Percentiles rank a stretch among this genome's conserved stretches.
These are phyloP conservation scores for Annulohypoxylon nitens DNA, from an alignment of 495 filamentous ascomycete genomes.

Conservation along the genomic window DNA sequence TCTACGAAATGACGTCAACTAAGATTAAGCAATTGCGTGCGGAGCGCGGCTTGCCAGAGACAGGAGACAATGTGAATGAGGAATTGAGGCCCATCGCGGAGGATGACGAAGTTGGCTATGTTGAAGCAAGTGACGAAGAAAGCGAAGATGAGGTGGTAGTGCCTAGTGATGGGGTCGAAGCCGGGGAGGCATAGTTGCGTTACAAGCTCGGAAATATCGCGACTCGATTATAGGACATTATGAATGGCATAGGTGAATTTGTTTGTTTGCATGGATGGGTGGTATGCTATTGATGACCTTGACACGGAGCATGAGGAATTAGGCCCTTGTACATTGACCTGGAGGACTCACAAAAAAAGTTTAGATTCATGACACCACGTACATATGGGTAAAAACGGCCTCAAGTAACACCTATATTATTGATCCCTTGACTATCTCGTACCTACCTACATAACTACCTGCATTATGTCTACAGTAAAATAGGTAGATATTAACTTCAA, in stretches of 20 bases:
- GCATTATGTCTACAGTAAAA: background rate
- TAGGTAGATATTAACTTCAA: background rate
- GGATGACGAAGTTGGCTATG: conserved; percentile 56
- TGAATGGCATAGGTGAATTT: conserved; percentile 20
- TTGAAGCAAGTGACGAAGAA: conserved; percentile 59
- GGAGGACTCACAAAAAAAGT: background rate
- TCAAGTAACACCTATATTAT: background rate
- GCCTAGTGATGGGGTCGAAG: conserved; percentile 15
- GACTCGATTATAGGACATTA: conserved; percentile 6
- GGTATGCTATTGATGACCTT: conserved; percentile 1
- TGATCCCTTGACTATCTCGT: background rate
- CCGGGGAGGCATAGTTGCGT: conserved; percentile 24
- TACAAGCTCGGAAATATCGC: background rate
- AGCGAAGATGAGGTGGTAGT: conserved; percentile 47
- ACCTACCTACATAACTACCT: background rate
- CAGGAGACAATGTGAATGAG: conserved; percentile 27
- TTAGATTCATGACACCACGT: conserved; percentile 20
- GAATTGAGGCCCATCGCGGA: conserved; percentile 46
- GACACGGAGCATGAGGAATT: conserved; percentile 19
- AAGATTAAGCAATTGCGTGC: conserved; percentile 71
- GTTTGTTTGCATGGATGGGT: background rate
- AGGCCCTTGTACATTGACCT: conserved; percentile 6
- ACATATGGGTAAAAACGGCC: background rate
- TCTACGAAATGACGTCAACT: conserved; percentile 94
- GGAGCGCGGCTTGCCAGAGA: conserved; percentile 55